Evolutionary conservation across 208 protist genomes (phyloP).

Genomic region (Kentomonas sorsogonicus): DNA sequence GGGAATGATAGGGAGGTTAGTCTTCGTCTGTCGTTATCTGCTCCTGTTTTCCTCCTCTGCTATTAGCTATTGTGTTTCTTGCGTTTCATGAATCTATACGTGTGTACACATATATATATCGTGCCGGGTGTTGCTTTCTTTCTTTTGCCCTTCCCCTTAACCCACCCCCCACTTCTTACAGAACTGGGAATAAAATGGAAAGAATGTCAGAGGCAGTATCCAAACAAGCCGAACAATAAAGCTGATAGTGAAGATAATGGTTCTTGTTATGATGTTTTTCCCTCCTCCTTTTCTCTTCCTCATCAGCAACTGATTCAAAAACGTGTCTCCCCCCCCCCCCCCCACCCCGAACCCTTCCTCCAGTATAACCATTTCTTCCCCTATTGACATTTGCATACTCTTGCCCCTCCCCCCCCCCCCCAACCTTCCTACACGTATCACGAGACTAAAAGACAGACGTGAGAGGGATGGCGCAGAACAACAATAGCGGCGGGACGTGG

Average conservation of each 20-base stretch:
- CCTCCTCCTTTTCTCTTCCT: not conserved
- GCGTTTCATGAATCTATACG: too few species aligned
- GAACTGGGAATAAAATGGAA: not conserved
- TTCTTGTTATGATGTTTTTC: constrained; percentile 1
- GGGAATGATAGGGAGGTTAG: constrained; percentile 22
- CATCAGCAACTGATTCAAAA: not conserved
- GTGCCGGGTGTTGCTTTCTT: not conserved
- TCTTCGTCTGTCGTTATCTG: not conserved
- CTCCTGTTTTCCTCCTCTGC: not conserved
- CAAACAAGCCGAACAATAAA: not conserved
- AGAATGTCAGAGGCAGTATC: not conserved
- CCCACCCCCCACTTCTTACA: too few species aligned
- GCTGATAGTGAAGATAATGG: not conserved
- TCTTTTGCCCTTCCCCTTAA: too few species aligned
- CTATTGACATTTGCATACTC: too few species aligned
- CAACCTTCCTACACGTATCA: too few species aligned
- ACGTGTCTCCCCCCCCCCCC: too few species aligned
- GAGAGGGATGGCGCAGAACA: too few species aligned
- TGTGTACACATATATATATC: not conserved
- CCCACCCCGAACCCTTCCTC: too few species aligned
- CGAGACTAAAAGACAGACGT: too few species aligned
- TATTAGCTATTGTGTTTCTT: too few species aligned
- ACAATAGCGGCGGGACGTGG: constrained; percentile 39
- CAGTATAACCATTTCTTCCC: too few species aligned
- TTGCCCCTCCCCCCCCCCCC: too few species aligned